These are phyloP conservation scores for Thielaviopsis euricoi DNA, from an alignment of 2,329 filamentous ascomycete genomes.

Conservation along the genomic window DNA sequence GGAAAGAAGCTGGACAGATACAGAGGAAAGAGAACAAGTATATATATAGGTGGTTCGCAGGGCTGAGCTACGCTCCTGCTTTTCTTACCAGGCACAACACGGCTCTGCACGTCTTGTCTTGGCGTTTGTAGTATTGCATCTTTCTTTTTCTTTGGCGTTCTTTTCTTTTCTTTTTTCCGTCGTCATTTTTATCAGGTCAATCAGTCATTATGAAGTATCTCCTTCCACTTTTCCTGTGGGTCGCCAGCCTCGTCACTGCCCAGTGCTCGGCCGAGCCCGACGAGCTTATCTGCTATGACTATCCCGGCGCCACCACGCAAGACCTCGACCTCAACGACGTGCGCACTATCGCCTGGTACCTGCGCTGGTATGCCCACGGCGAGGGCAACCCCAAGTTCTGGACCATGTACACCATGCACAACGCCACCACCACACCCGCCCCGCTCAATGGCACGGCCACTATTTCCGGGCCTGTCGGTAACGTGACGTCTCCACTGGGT, in stretches of 20 bases:
- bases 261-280: conserved; percentile 5
- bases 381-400: conserved; percentile 10
- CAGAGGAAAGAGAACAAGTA: background rate
- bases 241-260: background rate
- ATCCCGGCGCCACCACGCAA: conserved; percentile 9
- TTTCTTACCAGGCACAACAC: background rate
- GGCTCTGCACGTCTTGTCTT: background rate
- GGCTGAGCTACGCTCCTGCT: background rate
- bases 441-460: conserved; percentile 5
- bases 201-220: background rate
- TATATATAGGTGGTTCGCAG: background rate
- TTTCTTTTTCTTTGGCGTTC: background rate
- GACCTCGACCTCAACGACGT: conserved; percentile 8
- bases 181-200: too few species aligned
- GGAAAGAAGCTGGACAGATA: background rate
- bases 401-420: conserved; percentile 10
- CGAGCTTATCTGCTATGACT: conserved; percentile 11
- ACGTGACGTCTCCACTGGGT: background rate
- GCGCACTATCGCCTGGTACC: conserved; percentile 11
- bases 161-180: background rate
- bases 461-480: background rate
- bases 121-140: background rate
- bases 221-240: background rate
- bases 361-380: conserved; percentile 10
- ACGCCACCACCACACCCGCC: conserved; percentile 6